phyloP scores from a whole-genome alignment of 1,139 yeast species.

The Sporopachydermia cereana region DNA sequence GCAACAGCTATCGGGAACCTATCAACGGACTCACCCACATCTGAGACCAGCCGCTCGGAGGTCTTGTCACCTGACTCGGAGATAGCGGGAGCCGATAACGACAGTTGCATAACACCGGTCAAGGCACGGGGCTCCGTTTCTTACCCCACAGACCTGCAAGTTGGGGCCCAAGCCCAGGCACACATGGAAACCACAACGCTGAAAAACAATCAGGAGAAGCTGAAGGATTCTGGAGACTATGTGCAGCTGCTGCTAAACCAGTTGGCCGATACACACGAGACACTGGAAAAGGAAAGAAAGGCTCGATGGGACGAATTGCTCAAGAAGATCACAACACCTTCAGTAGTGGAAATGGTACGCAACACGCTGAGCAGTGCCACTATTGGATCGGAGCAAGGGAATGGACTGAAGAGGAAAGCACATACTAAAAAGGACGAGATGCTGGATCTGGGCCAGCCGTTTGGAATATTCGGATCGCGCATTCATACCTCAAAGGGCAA shows the following conservation, averaged over 20 bases:
- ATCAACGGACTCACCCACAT: neutral
- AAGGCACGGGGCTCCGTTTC: neutral
- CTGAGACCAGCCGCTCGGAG: neutral
- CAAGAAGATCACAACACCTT: conserved; percentile 16
- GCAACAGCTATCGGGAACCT: neutral
- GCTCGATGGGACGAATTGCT: conserved; percentile 26
- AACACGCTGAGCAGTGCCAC: conserved; percentile 11
- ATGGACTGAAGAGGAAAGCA: neutral
- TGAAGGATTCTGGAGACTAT: conserved; percentile 13
- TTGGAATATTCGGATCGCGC: conserved; percentile 31
- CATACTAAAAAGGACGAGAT: conserved; percentile 11
- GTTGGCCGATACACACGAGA: conserved; percentile 23
- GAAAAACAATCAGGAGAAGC: neutral
- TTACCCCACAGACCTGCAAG: neutral
- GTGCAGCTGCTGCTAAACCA: conserved; percentile 23
- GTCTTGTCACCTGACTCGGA: neutral
- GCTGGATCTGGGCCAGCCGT: conserved; percentile 23
- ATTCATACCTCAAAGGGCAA: conserved; percentile 15
- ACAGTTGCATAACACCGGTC: neutral
- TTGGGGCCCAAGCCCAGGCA: conserved; percentile 6
- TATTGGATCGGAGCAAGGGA: neutral
- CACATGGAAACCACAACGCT: neutral
- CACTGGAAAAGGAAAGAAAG: conserved; percentile 21
- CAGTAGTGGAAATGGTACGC: conserved; percentile 12
- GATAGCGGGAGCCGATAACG: neutral